Evolutionary conservation across 2,329 filamentous ascomycete genomes (phyloP).

Genomic region (Lachnellula suecica): DNA sequence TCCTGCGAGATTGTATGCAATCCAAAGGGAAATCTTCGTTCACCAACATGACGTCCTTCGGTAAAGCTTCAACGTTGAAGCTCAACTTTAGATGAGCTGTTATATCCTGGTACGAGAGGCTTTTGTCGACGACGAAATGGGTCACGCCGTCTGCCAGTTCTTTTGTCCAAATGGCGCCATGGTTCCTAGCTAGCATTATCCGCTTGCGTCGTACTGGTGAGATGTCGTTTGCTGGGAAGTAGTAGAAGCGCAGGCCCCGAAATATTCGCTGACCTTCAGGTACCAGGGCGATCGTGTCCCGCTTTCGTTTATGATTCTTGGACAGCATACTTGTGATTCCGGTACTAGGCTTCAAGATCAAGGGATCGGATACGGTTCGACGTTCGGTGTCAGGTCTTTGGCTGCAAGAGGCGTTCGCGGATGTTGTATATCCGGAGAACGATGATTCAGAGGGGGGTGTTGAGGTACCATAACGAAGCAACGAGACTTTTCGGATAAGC

Average conservation of each 20-base stretch:
- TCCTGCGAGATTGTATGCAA: slow-evolving; percentile 56
- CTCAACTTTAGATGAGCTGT: slow-evolving; percentile 47
- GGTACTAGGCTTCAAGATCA: slow-evolving; percentile 26
- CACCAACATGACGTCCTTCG: slow-evolving; percentile 54
- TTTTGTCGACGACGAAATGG: slow-evolving; percentile 77
- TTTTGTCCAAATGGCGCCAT: slow-evolving; percentile 71
- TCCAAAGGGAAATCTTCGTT: slow-evolving; percentile 69
- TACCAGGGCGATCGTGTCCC: slow-evolving; percentile 41
- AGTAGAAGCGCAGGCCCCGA: slow-evolving; percentile 64
- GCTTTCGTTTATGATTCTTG: slow-evolving; percentile 43
- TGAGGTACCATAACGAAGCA: slow-evolving; percentile 23
- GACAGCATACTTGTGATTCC: slow-evolving; percentile 27
- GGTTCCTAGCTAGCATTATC: slow-evolving; percentile 72
- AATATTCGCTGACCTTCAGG: slow-evolving; percentile 59
- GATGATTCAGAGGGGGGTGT: slow-evolving; percentile 12
- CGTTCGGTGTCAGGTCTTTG: slow-evolving; percentile 13
- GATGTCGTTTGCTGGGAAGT: slow-evolving; percentile 78
- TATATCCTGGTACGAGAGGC: slow-evolving; percentile 63
- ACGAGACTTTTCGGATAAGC: slow-evolving; percentile 13
- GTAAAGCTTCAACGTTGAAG: slow-evolving; percentile 18
- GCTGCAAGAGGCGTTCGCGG: neutral
- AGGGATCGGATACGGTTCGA: slow-evolving; percentile 24
- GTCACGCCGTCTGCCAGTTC: slow-evolving; percentile 58
- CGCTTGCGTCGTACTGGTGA: slow-evolving; percentile 64
- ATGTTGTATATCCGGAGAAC: slow-evolving; percentile 9